These are phyloP conservation scores for Neofusicoccum ribis DNA, from an alignment of 2,329 filamentous ascomycete genomes.

Conservation along the genomic window DNA sequence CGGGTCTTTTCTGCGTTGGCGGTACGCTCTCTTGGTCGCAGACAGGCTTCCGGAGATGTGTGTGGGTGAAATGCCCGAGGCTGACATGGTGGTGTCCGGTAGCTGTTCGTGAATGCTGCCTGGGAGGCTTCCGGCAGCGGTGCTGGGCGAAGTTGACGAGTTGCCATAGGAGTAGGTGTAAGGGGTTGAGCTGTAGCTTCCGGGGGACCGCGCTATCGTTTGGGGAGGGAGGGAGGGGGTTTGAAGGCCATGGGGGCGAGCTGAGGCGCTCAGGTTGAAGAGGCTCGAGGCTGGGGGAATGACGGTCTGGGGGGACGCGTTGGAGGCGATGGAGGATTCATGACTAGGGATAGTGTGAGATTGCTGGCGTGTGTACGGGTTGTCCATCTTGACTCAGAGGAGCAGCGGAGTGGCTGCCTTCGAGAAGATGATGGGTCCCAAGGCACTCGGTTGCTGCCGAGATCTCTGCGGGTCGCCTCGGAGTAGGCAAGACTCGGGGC, in stretches of 20 bases:
- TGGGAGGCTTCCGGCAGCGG: constrained; percentile 33
- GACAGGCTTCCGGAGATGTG: constrained; percentile 55
- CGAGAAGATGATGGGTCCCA: constrained; percentile 29
- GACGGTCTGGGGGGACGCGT: constrained; percentile 34
- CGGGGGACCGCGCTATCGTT: constrained; percentile 33
- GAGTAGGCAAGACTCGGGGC: constrained; percentile 2
- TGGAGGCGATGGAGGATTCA: constrained; percentile 34
- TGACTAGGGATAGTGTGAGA: constrained; percentile 26
- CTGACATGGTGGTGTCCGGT: constrained; percentile 37
- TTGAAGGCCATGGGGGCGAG: constrained; percentile 30
- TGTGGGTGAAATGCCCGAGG: constrained; percentile 41
- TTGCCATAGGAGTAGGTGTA: constrained; percentile 31
- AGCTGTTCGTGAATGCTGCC: constrained; percentile 27
- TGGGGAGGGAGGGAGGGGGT: constrained; percentile 29
- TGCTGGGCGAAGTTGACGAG: constrained; percentile 38
- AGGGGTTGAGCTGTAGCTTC: constrained; percentile 31
- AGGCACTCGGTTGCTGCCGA: constrained; percentile 38
- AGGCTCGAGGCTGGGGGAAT: constrained; percentile 35
- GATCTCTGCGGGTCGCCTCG: constrained; percentile 18
- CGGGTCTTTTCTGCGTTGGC: constrained; percentile 91
- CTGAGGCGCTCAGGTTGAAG: constrained; percentile 29
- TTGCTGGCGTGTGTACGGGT: constrained; percentile 23
- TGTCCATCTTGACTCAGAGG: constrained; percentile 25
- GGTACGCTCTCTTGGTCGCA: constrained; percentile 88
- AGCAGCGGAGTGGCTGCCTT: not conserved